Conservation (phyloP, 2,329 filamentous ascomycete genomes). For the Calonectria honghensis region DNA sequence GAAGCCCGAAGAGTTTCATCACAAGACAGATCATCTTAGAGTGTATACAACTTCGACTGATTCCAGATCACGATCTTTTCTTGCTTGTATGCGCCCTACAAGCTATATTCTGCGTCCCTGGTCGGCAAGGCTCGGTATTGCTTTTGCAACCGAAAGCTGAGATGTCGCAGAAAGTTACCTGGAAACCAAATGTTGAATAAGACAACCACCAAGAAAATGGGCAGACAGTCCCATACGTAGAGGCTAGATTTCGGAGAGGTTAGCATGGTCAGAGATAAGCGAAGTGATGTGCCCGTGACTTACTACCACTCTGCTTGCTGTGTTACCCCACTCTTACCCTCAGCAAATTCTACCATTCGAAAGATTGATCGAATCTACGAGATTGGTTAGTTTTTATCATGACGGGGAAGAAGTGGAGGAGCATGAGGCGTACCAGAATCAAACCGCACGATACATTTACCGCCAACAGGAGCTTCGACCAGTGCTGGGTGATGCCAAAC, state of each 20-base stretch:
- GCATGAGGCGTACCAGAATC: constrained; percentile 40
- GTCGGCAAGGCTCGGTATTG: constrained; percentile 26
- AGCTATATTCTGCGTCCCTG: not conserved
- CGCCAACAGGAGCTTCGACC: constrained; percentile 41
- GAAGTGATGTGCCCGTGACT: not conserved
- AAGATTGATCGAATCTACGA: constrained; percentile 47
- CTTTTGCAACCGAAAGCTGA: constrained; percentile 42
- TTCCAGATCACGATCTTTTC: not conserved
- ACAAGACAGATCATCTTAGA: not conserved
- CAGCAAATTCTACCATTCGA: constrained; percentile 48
- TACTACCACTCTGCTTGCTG: constrained; percentile 52
- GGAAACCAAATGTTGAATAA: constrained; percentile 50
- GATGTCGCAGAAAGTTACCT: constrained; percentile 42
- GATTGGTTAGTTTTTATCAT: not conserved
- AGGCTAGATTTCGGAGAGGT: constrained; percentile 26
- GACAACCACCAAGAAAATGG: constrained; percentile 44
- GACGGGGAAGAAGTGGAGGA: not conserved
- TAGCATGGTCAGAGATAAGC: not conserved
- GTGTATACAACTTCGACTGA: not conserved
- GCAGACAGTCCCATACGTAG: constrained; percentile 47
- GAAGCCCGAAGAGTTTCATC: not conserved
- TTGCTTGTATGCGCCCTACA: not conserved
- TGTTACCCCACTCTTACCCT: constrained; percentile 42
- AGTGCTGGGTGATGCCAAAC: constrained; percentile 41
- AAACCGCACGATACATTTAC: constrained; percentile 47